Evolutionary conservation across 169 alveolate species (phyloP), one percentile per base, ranked within the genome.

Genomic region (Cystoisospora suis): DNA sequence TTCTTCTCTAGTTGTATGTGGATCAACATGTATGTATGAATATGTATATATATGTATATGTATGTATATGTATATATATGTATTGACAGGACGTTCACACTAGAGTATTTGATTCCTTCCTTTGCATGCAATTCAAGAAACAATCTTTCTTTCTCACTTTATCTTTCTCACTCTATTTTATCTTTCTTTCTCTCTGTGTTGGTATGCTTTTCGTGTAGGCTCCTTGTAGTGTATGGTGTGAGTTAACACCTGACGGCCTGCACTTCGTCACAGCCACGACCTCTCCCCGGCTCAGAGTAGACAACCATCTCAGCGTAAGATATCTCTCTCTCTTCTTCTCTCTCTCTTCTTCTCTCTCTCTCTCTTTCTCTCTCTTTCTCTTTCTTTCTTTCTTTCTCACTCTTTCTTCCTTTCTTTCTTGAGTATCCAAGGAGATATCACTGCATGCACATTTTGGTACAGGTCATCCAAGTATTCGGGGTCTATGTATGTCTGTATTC

Each of bases 271-370:
- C 89, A 0, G 89, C 89, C 7, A 83, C 70, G 6, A 83, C 72
- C 7, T 83, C 89, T 27, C 89, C 89, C n/a, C 89, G 89, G 23
- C 89, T 83, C 65, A 77, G 89, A 40, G 89, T 83, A 15, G 89
- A 83, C 80, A 83, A 83, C 81, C 36, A 61, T 7, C 27, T 83
- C 40, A 40, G 44, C 32, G 89, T 83, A 32, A n/a, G 53, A 34
- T 12, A 12, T 38, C 79, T 65, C 79, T 65, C 38, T 38, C 12
- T 15, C 83, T 15, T 75, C 69, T 17, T 46, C 23, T n/a, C 59
- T 45, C 40, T 3, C 69, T n/a, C 69, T 27, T 36, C 69, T 77
- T 36, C 56, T 34, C 83, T 53, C 65, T 12, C 65, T 15, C 23
- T 53, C 23, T 53, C 12, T 23, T 15, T 12, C 23, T n/a, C n/a